These are phyloP conservation scores for Cylindrotheca fusiformis DNA, from an alignment of 108 stramenopile genomes.

Conservation along the genomic window DNA sequence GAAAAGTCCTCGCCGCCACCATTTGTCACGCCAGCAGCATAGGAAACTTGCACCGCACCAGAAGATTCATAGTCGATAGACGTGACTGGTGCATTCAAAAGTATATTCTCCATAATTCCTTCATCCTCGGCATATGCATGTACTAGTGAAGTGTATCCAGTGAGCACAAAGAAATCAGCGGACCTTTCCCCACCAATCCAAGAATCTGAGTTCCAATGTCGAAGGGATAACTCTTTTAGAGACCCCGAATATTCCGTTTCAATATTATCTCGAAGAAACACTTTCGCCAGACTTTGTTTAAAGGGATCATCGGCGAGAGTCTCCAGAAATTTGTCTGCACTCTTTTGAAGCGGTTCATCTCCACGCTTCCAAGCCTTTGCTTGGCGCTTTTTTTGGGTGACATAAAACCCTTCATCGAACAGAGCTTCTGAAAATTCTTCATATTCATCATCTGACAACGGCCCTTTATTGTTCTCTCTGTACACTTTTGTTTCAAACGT, in stretches of 20 bases:
- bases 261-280: neutral
- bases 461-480: neutral
- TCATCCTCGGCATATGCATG: constrained; percentile 3
- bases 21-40: neutral
- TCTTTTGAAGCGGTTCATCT: neutral
- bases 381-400: neutral
- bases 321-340: neutral
- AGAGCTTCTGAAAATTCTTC: neutral
- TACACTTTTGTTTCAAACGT: neutral
- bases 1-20: neutral
- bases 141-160: constrained; percentile 8
- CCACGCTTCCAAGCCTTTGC: neutral
- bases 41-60: no score
- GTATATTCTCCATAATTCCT: constrained; percentile 11
- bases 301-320: neutral
- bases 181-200: neutral
- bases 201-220: neutral
- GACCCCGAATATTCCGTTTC: constrained; percentile 10
- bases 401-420: neutral
- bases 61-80: neutral
- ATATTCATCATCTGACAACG: neutral
- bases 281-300: neutral
- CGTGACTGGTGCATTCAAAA: constrained; percentile 9
- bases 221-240: neutral
- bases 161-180: neutral